Evolutionary conservation across 2,329 filamentous ascomycete genomes (phyloP), one percentile per base, ranked within the genome.

Genomic region (Ilyonectria robusta): DNA sequence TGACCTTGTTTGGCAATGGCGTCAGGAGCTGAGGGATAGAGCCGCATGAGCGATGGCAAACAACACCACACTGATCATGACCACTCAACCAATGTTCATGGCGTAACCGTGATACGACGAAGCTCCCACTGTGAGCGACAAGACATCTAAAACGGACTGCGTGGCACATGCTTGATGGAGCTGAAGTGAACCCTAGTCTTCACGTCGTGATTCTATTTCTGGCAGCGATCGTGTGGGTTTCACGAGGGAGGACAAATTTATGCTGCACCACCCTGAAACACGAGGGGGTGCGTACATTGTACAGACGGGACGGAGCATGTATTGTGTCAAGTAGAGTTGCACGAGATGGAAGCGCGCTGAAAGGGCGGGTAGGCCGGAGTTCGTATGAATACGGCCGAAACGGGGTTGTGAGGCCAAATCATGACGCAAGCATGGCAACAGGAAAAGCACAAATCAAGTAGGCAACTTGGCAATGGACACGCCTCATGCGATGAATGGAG

Each of bases 1-100:
- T 56, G 37, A 40, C 29, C 42, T 60, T 31, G 44, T 54, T 35
- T 56, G 33, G 40, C 17, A 59, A 40, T 48, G 62, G 62, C 62
- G 62, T 56, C 48, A 51, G 35, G 62, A 60, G 37, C 51, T 57
- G 23, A 33, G 35, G 51, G 17, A 61, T 37, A 47, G 63, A 66
- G 58, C 57, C 46, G 51, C 56, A 59, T 65, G 57, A 35, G 62
- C 26, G 40, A 61, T 44, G 57, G 6, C 21, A 35, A 37, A 55
- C 51, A 61, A 31, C 44, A 57, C 58, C 50, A 57, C 53, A 13
- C 35, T 48, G 42, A 65, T 33, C 29, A 65, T 47, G 53, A 61
- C 29, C 46, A 44, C 47, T 46, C 37, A 58, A 21, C 58, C 47
- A 44, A 46, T 23, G 51, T 19, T 3, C n/a, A 11, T 21, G 29